These are phyloP conservation scores for Pestalotiopsis sp. DNA, from an alignment of 2,329 filamentous ascomycete genomes.

Conservation along the genomic window DNA sequence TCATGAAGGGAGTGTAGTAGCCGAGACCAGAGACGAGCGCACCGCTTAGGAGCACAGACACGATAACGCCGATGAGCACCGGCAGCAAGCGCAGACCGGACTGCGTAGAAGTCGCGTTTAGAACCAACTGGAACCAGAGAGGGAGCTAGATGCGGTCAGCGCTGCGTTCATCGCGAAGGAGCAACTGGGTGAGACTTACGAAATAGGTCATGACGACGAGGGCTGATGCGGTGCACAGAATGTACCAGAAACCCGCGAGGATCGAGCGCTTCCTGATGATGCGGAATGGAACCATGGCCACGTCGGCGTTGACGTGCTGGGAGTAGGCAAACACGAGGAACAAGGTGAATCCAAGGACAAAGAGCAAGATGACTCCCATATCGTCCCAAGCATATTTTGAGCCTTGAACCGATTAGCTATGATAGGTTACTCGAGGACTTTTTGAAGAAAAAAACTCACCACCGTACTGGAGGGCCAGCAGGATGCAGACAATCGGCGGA, in stretches of 20 bases:
- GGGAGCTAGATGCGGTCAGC: slow-evolving; percentile 31
- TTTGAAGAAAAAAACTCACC: slow-evolving; percentile 10
- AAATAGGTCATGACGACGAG: slow-evolving; percentile 35
- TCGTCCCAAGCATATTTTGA: slow-evolving; percentile 17
- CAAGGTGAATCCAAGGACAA: slow-evolving; percentile 40
- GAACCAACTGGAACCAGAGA: slow-evolving; percentile 57
- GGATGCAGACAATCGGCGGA: slow-evolving; percentile 26
- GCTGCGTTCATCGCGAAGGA: slow-evolving; percentile 36
- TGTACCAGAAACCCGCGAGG: slow-evolving; percentile 14
- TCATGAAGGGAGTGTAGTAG: slow-evolving; percentile 44
- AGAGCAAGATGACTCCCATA: slow-evolving; percentile 36
- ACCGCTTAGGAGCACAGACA: slow-evolving; percentile 49
- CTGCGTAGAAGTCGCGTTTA: slow-evolving; percentile 53
- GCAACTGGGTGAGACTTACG: slow-evolving; percentile 11
- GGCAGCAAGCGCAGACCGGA: slow-evolving; percentile 60
- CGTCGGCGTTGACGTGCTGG: slow-evolving; percentile 36
- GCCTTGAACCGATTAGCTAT: slow-evolving; percentile 24
- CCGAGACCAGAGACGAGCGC: slow-evolving; percentile 36
- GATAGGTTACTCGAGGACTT: background rate
- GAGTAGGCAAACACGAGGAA: slow-evolving; percentile 41
- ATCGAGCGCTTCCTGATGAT: slow-evolving; percentile 32
- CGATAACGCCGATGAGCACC: slow-evolving; percentile 52
- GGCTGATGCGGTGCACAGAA: slow-evolving; percentile 11
- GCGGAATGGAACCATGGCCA: slow-evolving; percentile 40
- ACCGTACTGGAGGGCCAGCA: slow-evolving; percentile 37